These are phyloP conservation scores for Phytophthora meadii DNA, from an alignment of 352 stramenopile genomes.

Conservation along the genomic window DNA sequence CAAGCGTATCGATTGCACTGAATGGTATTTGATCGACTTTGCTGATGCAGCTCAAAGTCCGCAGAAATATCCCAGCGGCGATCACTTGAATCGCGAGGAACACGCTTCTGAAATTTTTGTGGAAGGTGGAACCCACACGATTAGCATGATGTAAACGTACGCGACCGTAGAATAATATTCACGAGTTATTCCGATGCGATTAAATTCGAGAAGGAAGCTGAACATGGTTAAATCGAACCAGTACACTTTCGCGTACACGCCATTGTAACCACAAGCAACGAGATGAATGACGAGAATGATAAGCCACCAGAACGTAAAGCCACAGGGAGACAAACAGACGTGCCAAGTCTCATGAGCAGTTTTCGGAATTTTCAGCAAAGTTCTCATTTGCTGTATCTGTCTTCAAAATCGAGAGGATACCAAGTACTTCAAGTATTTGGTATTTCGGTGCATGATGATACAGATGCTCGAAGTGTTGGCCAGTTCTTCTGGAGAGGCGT, in stretches of 20 bases:
- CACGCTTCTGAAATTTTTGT: too few relatives aligned
- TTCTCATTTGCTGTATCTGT: not conserved
- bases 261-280: slow-evolving; percentile 20
- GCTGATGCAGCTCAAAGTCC: too few relatives aligned
- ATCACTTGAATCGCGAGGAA: too few relatives aligned
- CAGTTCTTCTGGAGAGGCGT: slow-evolving; percentile 12
- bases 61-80: too few relatives aligned
- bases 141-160: slow-evolving; percentile 24
- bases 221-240: slow-evolving; percentile 23
- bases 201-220: slow-evolving; percentile 16
- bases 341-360: not conserved
- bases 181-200: slow-evolving; percentile 23
- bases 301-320: slow-evolving; percentile 34
- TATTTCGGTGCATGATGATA: slow-evolving; percentile 1
- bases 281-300: slow-evolving; percentile 15
- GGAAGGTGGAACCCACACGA: too few relatives aligned
- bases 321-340: slow-evolving; percentile 9
- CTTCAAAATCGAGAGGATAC: slow-evolving; percentile 18
- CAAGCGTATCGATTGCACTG: too few relatives aligned
- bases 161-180: slow-evolving; percentile 22
- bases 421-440: slow-evolving; percentile 4
- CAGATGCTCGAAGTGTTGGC: slow-evolving; percentile 1
- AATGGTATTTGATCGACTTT: too few relatives aligned
- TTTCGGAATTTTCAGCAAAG: not conserved
- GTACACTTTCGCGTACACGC: slow-evolving; percentile 26